phyloP scores from a whole-genome alignment of 1,284 basidiomycete species.

The Ustanciosporium gigantosporum region DNA sequence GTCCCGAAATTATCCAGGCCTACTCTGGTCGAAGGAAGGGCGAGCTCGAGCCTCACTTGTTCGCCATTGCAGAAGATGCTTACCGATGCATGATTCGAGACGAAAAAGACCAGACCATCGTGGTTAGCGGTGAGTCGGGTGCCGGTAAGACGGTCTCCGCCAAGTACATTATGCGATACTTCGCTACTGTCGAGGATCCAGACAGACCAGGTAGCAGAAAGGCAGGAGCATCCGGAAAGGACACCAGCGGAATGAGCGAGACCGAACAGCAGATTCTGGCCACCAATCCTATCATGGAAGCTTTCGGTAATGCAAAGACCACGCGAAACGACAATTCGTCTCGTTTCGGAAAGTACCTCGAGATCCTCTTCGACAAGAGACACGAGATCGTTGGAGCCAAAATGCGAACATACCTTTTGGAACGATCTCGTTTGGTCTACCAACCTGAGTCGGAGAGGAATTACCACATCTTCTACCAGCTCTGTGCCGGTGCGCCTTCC shows the following conservation, averaged over 20 bases:
- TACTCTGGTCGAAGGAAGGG: slow-evolving; percentile 90
- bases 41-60: slow-evolving; percentile 95
- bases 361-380: slow-evolving; percentile 92
- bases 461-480: slow-evolving; percentile 99
- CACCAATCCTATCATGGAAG: slow-evolving; percentile 97
- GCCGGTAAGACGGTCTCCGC: slow-evolving; percentile 99
- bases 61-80: slow-evolving; percentile 98
- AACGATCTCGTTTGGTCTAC: slow-evolving; percentile 95
- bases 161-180: slow-evolving; percentile 99
- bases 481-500: slow-evolving; percentile 92
- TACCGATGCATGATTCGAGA: slow-evolving; percentile 97
- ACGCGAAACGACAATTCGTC: slow-evolving; percentile 99
- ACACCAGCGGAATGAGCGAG: slow-evolving; percentile 76
- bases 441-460: slow-evolving; percentile 91
- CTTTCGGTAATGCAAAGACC: slow-evolving; percentile 99
- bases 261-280: slow-evolving; percentile 96
- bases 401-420: slow-evolving; percentile 94
- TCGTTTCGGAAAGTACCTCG: slow-evolving; percentile 98
- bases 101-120: slow-evolving; percentile 94
- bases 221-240: slow-evolving; percentile 64
- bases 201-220: slow-evolving; percentile 62
- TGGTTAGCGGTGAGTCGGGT: slow-evolving; percentile 98
- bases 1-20: slow-evolving; percentile 93
- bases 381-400: slow-evolving; percentile 97
- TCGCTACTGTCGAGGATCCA: slow-evolving; percentile 93